Conservation (phyloP, 2,329 filamentous ascomycete species). For the Fusarium oligoseptatum region DNA sequence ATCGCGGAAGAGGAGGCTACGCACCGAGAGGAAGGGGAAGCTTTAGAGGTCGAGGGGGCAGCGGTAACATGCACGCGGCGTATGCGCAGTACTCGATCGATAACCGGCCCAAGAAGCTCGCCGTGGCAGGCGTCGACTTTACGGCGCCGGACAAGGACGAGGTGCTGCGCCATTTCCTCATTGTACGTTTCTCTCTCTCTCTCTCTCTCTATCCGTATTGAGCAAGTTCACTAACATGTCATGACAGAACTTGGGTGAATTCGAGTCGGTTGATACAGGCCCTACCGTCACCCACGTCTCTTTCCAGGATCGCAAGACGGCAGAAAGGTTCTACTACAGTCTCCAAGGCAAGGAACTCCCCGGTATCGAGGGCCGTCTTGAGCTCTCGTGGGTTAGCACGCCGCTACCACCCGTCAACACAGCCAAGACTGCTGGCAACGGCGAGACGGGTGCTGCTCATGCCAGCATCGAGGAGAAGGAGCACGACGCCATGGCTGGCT, state of each 20-base stretch:
- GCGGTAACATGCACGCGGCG: constrained; percentile 63
- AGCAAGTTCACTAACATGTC: constrained; percentile 3
- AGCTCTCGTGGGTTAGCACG: constrained; percentile 71
- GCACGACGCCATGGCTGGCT: constrained; percentile 46
- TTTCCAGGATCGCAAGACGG: constrained; percentile 77
- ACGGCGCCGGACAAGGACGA: constrained; percentile 75
- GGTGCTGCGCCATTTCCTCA: constrained; percentile 76
- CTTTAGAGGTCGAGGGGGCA: constrained; percentile 56
- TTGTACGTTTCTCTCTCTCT: constrained; percentile 63
- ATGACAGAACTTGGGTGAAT: constrained; percentile 72
- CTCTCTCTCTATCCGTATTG: neutral
- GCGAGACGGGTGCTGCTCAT: constrained; percentile 16
- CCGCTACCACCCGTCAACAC: constrained; percentile 41
- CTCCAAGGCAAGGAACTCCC: constrained; percentile 70
- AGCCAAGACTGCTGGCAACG: constrained; percentile 18
- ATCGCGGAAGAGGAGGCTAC: constrained; percentile 41
- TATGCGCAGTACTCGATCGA: constrained; percentile 78
- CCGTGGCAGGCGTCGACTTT: constrained; percentile 74
- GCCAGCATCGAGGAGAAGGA: constrained; percentile 30
- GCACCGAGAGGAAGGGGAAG: constrained; percentile 56
- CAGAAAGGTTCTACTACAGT: constrained; percentile 76
- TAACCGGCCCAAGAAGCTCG: constrained; percentile 78
- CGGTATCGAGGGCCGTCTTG: constrained; percentile 71
- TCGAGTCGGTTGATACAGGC: constrained; percentile 67
- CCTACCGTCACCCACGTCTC: constrained; percentile 65